These are phyloP conservation scores for Epichloe elymi DNA, from an alignment of 2,329 filamentous ascomycete genomes.

Conservation along the genomic window DNA sequence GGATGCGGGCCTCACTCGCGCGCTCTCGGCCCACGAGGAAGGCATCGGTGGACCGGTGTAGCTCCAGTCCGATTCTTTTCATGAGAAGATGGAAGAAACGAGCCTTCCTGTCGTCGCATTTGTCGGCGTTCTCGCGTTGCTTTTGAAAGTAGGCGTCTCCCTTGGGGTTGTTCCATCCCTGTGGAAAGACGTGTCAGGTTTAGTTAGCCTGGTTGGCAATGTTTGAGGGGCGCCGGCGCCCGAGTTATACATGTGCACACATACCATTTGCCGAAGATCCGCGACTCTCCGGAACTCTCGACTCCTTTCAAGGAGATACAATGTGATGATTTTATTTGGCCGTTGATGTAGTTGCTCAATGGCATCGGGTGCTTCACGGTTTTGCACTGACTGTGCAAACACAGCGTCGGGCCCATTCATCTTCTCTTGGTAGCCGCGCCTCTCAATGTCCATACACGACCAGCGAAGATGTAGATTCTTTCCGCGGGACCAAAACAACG, in stretches of 20 bases:
- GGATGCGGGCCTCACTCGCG: slow-evolving; percentile 15
- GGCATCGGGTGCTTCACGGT: not conserved
- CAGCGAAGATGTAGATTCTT: not conserved
- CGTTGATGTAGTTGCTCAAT: not conserved
- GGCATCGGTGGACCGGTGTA: slow-evolving; percentile 22
- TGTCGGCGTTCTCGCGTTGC: slow-evolving; percentile 16
- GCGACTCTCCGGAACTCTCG: not conserved
- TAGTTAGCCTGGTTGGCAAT: not conserved
- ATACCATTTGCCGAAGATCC: slow-evolving; percentile 3
- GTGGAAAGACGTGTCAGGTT: not conserved
- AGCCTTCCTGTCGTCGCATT: not conserved
- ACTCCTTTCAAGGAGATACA: not conserved
- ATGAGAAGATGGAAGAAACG: slow-evolving; percentile 27
- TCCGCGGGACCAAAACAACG: not conserved
- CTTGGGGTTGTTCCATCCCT: slow-evolving; percentile 31
- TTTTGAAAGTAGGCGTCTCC: slow-evolving; percentile 30
- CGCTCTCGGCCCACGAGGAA: slow-evolving; percentile 13
- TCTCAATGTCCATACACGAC: not conserved
- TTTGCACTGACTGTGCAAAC: not conserved
- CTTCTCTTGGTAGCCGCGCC: not conserved
- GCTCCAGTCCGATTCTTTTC: slow-evolving; percentile 26
- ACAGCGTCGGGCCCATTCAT: not conserved
- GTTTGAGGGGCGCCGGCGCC: not conserved
- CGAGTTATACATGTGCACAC: not conserved
- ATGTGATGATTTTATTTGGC: not conserved